Evolutionary conservation across 2,329 filamentous ascomycete species (phyloP), one percentile per base, ranked within the genome.

Genomic region (Colletotrichum filicis): DNA sequence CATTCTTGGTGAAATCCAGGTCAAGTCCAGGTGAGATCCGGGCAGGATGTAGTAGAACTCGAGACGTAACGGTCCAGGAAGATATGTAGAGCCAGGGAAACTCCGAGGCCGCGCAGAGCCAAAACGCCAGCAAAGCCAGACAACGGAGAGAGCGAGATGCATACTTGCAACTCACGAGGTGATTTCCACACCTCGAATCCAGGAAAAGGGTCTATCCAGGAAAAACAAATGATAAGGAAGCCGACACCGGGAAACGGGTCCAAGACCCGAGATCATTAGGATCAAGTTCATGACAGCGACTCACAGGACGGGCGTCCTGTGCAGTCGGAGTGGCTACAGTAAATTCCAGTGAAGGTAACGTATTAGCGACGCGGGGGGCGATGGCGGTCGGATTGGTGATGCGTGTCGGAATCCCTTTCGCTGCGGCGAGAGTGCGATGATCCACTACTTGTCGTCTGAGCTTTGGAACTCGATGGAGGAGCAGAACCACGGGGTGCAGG

Each of bases 341-440:
- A 57, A 42, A 66, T 24, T 62, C 62, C 69, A 46, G 11, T 59
- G 35, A 55, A 61, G 71, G 32, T 62, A 67, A 42, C 49, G 71
- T 61, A 71, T 78, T 81, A 83, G 77, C 83, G 82, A 73, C 82
- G 82, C 61, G 80, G 77, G 67, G 82, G 78, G 71, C 84, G 82
- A 73, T 83, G 81, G 74, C 84, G 83, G 75, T 84, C 82, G 24
- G 80, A 79, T 66, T 79, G 76, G 71, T 82, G 82, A 65, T 80
- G 77, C 78, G 83, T 84, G 76, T 84, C 83, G 78, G 78, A 79
- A 71, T 86, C 84, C 77, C 83, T 80, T 71, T 85, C 83, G 81
- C 79, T 83, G 80, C 83, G 83, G 77, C 83, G 83, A 32, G 73
- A 56, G 60, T 70, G 60, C 35, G 75, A 75, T 75, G 80, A 72